Conservation (phyloP, 2,329 filamentous ascomycete genomes). For the Sclerotinia glacialis region DNA sequence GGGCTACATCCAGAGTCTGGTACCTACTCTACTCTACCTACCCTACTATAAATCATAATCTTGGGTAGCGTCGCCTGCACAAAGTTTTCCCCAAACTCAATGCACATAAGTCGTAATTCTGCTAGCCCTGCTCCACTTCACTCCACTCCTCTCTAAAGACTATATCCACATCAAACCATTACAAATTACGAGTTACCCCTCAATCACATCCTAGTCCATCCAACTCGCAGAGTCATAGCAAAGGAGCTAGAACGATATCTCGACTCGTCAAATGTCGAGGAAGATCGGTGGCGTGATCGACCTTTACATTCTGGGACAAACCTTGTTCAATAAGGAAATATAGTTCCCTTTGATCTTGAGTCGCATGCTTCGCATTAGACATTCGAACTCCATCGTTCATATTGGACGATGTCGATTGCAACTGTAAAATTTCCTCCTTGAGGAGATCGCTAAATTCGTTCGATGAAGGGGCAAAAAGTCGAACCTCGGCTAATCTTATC, state of each 20-base stretch:
- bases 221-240: not conserved
- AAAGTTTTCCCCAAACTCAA: not conserved
- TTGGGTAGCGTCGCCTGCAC: not conserved
- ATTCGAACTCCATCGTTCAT: not conserved
- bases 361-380: not conserved
- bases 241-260: not conserved
- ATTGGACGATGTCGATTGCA: not conserved
- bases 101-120: not conserved
- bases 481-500: conserved; percentile 5
- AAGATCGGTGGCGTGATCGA: not conserved
- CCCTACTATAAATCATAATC: not conserved
- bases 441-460: not conserved
- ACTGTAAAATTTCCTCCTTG: not conserved
- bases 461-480: not conserved
- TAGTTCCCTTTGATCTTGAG: no score
- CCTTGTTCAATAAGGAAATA: not conserved
- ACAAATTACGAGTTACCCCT: not conserved
- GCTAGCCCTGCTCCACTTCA: not conserved
- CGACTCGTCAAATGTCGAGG: not conserved
- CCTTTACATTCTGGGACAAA: not conserved
- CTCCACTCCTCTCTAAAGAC: not conserved
- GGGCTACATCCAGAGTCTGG: no score
- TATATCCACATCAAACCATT: not conserved
- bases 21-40: no score
- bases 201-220: not conserved